Conservation (phyloP, 768 basidiomycete genomes). For the Candolleomyces aberdarensis region DNA sequence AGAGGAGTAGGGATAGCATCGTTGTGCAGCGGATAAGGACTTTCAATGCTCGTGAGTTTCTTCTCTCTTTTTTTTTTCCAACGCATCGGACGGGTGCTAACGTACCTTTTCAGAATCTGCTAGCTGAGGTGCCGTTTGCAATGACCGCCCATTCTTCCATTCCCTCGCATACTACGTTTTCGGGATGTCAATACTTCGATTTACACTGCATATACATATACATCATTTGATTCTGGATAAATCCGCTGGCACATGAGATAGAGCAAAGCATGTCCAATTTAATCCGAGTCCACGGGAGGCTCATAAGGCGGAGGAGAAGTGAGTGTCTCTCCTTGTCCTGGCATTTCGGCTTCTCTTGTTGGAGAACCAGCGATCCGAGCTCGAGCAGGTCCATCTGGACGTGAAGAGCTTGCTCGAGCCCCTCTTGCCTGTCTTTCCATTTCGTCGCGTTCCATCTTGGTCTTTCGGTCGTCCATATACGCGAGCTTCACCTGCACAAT, state of each 20-base stretch:
- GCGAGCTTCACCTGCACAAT: conserved; percentile 65
- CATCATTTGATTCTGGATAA: not conserved
- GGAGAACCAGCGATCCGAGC: conserved; percentile 1
- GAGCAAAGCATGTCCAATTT: not conserved
- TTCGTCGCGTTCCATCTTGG: conserved; percentile 51
- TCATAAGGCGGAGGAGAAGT: not conserved
- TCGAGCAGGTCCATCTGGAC: conserved; percentile 15
- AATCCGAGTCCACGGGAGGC: not conserved
- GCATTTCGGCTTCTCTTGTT: not conserved
- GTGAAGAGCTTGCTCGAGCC: conserved; percentile 32
- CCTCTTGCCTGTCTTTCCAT: conserved; percentile 53
- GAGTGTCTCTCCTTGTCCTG: not conserved
- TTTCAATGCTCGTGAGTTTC: not conserved
- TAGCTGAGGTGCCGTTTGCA: too few species aligned
- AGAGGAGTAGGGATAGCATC: not conserved
- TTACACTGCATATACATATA: not conserved
- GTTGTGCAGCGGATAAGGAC: not conserved
- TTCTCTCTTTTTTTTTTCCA: not conserved
- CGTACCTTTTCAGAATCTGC: too few species aligned
- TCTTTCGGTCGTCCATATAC: conserved; percentile 74
- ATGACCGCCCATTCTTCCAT: too few species aligned
- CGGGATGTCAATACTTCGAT: too few species aligned
- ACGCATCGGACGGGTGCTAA: not conserved
- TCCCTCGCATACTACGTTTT: too few species aligned
- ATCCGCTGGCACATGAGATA: not conserved